Evolutionary conservation across 305 asterid species (phyloP).

Genomic region (Solanum hybrid): DNA sequence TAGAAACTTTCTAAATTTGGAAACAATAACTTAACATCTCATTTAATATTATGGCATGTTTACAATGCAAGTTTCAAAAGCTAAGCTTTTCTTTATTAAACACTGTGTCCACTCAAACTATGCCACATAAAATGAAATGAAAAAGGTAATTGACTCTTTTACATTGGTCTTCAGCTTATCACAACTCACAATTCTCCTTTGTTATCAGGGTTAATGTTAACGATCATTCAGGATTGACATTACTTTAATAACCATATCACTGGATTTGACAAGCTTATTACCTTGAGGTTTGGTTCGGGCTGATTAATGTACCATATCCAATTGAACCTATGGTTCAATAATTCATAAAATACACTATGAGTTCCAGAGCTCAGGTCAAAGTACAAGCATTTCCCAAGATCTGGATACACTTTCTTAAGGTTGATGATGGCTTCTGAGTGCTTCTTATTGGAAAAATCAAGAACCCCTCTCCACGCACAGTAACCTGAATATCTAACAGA

Average conservation of each 20-base stretch:
- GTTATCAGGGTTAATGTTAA: not conserved
- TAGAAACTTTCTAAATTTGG: not conserved
- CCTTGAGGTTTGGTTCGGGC: conserved; percentile 68
- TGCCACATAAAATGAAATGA: not conserved
- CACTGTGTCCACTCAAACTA: not conserved
- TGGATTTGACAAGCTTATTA: conserved; percentile 9
- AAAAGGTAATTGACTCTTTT: not conserved
- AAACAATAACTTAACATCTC: not conserved
- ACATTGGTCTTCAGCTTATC: not conserved
- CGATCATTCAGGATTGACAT: not conserved
- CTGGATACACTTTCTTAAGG: conserved; percentile 60
- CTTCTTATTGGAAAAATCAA: conserved; percentile 45
- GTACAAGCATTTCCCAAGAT: conserved; percentile 65
- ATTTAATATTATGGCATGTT: not conserved
- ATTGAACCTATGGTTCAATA: conserved; percentile 47
- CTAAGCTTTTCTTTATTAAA: not conserved
- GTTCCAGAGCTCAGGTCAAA: conserved; percentile 52
- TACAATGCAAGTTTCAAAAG: not conserved
- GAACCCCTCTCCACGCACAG: conserved; percentile 92
- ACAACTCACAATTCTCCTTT: not conserved
- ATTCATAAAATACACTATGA: conserved; percentile 59
- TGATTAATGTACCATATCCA: conserved; percentile 92
- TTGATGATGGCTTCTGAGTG: conserved; percentile 40
- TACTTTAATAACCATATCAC: not conserved
- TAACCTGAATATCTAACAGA: conserved; percentile 70